Base-by-base conservation (phyloP, 306 rosid genomes). In the Lathyrus aphaca region DNA sequence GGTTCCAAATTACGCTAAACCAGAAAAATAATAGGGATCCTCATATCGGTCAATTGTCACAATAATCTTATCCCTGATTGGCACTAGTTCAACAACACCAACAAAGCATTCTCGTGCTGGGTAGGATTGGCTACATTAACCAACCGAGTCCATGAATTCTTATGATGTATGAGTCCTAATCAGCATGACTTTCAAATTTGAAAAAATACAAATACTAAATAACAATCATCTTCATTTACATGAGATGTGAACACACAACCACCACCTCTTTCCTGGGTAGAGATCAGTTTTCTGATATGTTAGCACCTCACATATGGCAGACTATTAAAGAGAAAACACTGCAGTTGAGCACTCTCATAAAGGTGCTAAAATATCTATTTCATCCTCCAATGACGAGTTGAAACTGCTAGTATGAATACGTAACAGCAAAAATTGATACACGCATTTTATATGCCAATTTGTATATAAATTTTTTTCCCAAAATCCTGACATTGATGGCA, bases 1-100 rank as follows among this genome's bases (percentile, higher is more conserved):
- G 35, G 68, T 38, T 53, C 61, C 1, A 6, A 35, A 67, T 58
- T 65, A 11, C 32, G 37, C 68, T 74, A 74, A 74, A 53, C 55
- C 75, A 73, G 71, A 62, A 12, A 73, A 73, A 49, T 16, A 61
- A 61, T n/a, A 62, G 53, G 15, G 67, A 45, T 68, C 72, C 76
- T 39, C 40, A 18, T 19, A 69, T 63, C 12, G 38, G 29, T 46
- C 49, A 58, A 32, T 32, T 32, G 37, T 32, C 9, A 46, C 39
- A 50, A 69, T 35, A 73, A 62, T 16, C 16, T 62, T 71, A 35
- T 42, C 69, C 46, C 23, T 23, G 38, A 14, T 25, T 14, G 18
- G 21, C 65, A 59, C 14, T 19, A 15, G 65, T 23, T 51, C 40
- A 56, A 13, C 7, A 59, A 16, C 44, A 32, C 11, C 65, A 35